Conservation (phyloP, 1,284 basidiomycete species). For the Testicularia cyperi region DNA sequence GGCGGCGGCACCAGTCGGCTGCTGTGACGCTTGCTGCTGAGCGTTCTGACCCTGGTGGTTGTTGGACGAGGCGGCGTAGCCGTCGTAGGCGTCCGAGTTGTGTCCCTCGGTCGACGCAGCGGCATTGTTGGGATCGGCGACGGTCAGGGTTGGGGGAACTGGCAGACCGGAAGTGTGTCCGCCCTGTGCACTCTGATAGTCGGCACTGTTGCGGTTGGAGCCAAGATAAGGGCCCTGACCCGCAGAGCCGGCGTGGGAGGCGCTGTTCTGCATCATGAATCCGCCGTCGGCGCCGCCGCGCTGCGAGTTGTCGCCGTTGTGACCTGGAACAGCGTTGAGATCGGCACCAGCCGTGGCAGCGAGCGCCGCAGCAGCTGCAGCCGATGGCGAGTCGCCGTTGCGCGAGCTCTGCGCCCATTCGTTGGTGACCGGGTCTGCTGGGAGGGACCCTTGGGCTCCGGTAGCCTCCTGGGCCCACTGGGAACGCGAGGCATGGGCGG, state of each 20-base stretch:
- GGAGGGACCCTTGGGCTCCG: conserved; percentile 1
- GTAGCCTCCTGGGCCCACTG: conserved; percentile 20
- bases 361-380: conserved; percentile 34
- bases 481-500: conserved; percentile 27
- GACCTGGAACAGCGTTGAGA: conserved; percentile 22
- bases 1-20: conserved; percentile 1
- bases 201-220: conserved; percentile 31
- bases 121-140: too few species aligned
- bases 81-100: conserved; percentile 34
- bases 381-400: conserved; percentile 10
- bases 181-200: conserved; percentile 27
- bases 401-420: conserved; percentile 16
- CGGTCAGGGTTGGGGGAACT: too few species aligned
- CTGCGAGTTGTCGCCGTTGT: conserved; percentile 12
- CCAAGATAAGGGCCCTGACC: too few species aligned
- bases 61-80: conserved; percentile 5
- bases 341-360: conserved; percentile 31
- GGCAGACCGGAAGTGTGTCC: too few species aligned
- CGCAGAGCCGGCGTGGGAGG: conserved; percentile 11
- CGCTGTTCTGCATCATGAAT: conserved; percentile 31
- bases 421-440: conserved; percentile 15
- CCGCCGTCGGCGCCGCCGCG: conserved; percentile 20
- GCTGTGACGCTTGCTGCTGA: conserved; percentile 11
- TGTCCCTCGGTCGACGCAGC: conserved; percentile 14
- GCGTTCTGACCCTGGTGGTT: conserved; percentile 1